Evolutionary conservation across 176 grass and related monocot species (phyloP).

Genomic region (Hordeum marinum): DNA sequence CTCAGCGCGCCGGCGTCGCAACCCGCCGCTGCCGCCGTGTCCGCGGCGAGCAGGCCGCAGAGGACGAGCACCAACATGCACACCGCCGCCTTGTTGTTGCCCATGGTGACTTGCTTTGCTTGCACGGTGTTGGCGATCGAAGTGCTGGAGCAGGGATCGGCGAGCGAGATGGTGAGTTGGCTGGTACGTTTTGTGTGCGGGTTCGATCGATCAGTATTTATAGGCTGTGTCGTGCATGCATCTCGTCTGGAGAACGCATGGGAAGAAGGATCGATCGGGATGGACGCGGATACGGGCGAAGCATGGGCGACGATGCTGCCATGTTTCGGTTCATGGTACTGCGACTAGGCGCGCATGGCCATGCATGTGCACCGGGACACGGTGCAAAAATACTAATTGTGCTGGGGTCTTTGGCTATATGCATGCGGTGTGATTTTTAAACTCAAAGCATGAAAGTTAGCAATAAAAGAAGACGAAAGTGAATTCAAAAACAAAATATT

Average conservation of each 20-base stretch:
- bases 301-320: neutral
- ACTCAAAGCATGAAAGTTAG: too few relatives aligned
- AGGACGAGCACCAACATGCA: neutral
- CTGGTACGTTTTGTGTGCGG: neutral
- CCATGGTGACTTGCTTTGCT: neutral
- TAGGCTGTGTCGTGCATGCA: neutral
- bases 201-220: neutral
- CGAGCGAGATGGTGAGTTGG: neutral
- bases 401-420: too few relatives aligned
- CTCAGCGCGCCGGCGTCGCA: constrained; percentile 40
- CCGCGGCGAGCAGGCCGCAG: neutral
- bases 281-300: neutral
- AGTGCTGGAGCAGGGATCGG: neutral
- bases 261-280: neutral
- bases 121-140: neutral
- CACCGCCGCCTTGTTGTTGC: neutral
- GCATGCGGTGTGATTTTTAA: too few relatives aligned
- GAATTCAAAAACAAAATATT: too few relatives aligned
- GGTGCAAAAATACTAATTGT: too few relatives aligned
- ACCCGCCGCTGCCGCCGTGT: neutral
- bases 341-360: neutral
- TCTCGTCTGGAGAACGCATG: neutral
- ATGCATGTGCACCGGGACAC: neutral
- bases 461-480: too few relatives aligned
- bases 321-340: neutral